Evolutionary conservation across 2,329 filamentous ascomycete species (phyloP), one percentile per base, ranked within the genome.

Genomic region (Coccinonectria pachysandricola): DNA sequence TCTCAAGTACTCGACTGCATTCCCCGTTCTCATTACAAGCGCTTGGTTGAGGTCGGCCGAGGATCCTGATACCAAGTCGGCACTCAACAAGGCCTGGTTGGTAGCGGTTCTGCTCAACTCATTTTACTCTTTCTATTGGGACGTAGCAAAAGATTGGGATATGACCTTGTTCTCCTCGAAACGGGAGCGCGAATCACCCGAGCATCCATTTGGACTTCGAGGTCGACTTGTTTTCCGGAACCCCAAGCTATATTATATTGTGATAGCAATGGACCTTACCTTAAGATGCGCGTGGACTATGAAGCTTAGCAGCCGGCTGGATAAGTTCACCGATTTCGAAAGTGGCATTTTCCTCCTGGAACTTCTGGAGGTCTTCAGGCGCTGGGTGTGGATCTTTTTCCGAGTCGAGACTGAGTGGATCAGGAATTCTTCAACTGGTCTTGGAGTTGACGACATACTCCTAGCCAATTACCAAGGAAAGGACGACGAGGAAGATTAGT

Each of bases 311-410:
- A 75, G 83, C 15, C 79, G 82, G 50, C 60, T 95, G 31, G 79
- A 87, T 50, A 82, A 82, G 50, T 76, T 93, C 30, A 79, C 81
- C 41, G 86, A 94, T 50, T 73, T 86, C 26, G 91, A 96, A 59
- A 78, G 77, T 29, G 84, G 84, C 6, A 82, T 96, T 22, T 98
- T 95, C 50, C 46, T 88, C 14, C 73, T 96, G 46, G 80, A 95
- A 61, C 67, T 83, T 22, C 62, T 94, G 8, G 91, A 98, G 59
- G 81, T 96, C 11, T 66, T 84, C 23, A 71, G 91, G 24, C 70
- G 91, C 31, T 96, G 88, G 86, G 70, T 96, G 34, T 98, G 91
- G 91, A 85, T 95, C 31, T 96, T 95, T 57, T 84, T 96, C 57
- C 73, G 91, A 7, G 78, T 93, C 20, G 91, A 98, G 64, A 87